Conservation (phyloP, 2,329 filamentous ascomycete species). For the Hortaea sp. region DNA sequence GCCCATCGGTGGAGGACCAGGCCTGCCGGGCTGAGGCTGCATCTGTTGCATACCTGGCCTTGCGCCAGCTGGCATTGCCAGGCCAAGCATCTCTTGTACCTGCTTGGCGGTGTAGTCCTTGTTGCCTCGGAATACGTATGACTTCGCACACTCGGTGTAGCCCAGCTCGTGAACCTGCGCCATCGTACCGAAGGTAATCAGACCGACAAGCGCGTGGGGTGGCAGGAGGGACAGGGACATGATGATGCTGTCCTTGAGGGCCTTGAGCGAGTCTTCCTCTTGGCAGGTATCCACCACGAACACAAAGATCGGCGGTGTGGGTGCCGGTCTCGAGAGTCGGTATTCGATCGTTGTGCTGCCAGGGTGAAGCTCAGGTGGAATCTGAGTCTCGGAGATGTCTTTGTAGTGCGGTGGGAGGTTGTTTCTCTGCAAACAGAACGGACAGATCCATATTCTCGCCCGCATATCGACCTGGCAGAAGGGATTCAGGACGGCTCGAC, state of each 20-base stretch:
- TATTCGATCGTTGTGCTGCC: slow-evolving; percentile 87
- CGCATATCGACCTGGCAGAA: slow-evolving; percentile 86
- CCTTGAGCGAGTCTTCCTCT: slow-evolving; percentile 74
- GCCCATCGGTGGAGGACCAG: slow-evolving; percentile 51
- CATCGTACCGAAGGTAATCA: slow-evolving; percentile 91
- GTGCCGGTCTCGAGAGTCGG: slow-evolving; percentile 67
- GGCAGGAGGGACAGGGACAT: slow-evolving; percentile 76
- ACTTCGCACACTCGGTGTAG: slow-evolving; percentile 96
- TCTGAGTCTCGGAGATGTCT: slow-evolving; percentile 73
- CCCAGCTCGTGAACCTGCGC: slow-evolving; percentile 96
- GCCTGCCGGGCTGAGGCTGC: slow-evolving; percentile 61
- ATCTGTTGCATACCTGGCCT: slow-evolving; percentile 55
- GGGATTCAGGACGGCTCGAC: slow-evolving; percentile 89
- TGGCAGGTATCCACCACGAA: slow-evolving; percentile 85
- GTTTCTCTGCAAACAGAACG: slow-evolving; percentile 77
- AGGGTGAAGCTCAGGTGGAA: slow-evolving; percentile 73
- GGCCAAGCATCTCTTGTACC: slow-evolving; percentile 97
- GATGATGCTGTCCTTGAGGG: slow-evolving; percentile 75
- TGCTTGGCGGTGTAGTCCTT: slow-evolving; percentile 98
- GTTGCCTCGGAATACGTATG: slow-evolving; percentile 93
- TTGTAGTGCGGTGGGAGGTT: slow-evolving; percentile 78
- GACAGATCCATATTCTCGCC: slow-evolving; percentile 78
- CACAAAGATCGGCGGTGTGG: slow-evolving; percentile 75
- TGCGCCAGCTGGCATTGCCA: slow-evolving; percentile 55
- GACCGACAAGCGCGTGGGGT: slow-evolving; percentile 68